phyloP scores from a whole-genome alignment of 148 eudicot genomes.

The Amaranthus palmeri region DNA sequence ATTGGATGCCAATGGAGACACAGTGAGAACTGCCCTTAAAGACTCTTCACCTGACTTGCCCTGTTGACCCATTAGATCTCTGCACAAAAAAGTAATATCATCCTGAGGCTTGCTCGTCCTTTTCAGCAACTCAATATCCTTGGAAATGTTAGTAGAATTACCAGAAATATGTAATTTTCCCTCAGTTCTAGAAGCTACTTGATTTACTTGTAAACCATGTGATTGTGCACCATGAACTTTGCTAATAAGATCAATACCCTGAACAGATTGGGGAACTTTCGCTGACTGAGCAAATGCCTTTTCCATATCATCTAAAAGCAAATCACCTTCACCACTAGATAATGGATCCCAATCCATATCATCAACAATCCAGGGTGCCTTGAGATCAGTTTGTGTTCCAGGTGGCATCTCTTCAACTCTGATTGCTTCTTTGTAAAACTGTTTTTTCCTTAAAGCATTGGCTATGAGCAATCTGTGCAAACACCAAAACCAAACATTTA shows the following conservation, averaged over 20 bases:
- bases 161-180: conserved; percentile 16
- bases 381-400: conserved; percentile 28
- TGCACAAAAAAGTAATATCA: conserved; percentile 12
- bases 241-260: conserved; percentile 51
- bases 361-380: conserved; percentile 49
- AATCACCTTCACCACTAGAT: conserved; percentile 90
- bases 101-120: conserved; percentile 16
- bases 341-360: conserved; percentile 89
- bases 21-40: conserved; percentile 12
- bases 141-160: conserved; percentile 14
- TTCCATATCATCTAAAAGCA: conserved; percentile 78
- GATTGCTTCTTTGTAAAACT: conserved; percentile 67
- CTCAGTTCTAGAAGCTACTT: conserved; percentile 22
- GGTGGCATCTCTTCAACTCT: conserved; percentile 63
- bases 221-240: conserved; percentile 41
- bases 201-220: conserved; percentile 44
- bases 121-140: conserved; percentile 22
- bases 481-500: not conserved
- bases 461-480: conserved; percentile 54
- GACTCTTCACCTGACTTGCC: conserved; percentile 16
- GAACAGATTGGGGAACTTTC: conserved; percentile 37
- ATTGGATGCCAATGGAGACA: conserved; percentile 14
- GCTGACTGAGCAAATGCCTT: conserved; percentile 55
- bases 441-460: conserved; percentile 68
- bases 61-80: conserved; percentile 16